phyloP scores from a whole-genome alignment of 2,329 filamentous ascomycete genomes.

The Hymenoscyphus fructigenus region DNA sequence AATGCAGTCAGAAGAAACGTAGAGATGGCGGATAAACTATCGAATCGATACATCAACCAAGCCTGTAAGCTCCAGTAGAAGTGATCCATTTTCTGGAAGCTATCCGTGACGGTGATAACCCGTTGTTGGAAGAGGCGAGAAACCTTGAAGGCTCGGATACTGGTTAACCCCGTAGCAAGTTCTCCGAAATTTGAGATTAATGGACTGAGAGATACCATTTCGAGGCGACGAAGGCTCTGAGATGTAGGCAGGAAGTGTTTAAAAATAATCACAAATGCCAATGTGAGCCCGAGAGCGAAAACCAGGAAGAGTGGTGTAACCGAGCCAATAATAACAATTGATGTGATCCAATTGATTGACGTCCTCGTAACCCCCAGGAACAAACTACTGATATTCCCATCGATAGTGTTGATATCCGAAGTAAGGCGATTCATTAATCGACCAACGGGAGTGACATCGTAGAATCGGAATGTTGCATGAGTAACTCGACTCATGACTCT shows the following conservation, averaged over 20 bases:
- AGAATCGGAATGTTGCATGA: conserved; percentile 82
- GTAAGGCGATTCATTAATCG: conserved; percentile 91
- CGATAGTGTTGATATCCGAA: conserved; percentile 84
- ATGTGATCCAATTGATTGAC: conserved; percentile 68
- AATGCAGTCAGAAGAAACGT: conserved; percentile 72
- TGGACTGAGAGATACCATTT: conserved; percentile 86
- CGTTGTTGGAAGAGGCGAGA: conserved; percentile 76
- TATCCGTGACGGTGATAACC: conserved; percentile 78
- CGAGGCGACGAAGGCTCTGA: conserved; percentile 77
- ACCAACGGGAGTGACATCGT: conserved; percentile 86
- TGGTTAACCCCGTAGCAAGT: conserved; percentile 79
- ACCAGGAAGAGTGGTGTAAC: conserved; percentile 75
- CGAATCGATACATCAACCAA: conserved; percentile 82
- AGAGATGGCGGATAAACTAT: conserved; percentile 67
- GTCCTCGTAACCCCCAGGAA: conserved; percentile 71
- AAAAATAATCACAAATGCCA: conserved; percentile 72
- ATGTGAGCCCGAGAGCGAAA: conserved; percentile 67
- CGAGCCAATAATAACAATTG: conserved; percentile 74
- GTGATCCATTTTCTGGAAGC: conserved; percentile 92
- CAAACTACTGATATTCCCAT: conserved; percentile 77
- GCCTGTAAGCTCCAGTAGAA: conserved; percentile 90
- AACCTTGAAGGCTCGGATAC: conserved; percentile 79
- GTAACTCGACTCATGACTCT: conserved; percentile 72
- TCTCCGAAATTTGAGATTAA: conserved; percentile 92
- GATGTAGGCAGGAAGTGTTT: conserved; percentile 76